Conservation (phyloP, 768 basidiomycete genomes). For the Mycena venus region DNA sequence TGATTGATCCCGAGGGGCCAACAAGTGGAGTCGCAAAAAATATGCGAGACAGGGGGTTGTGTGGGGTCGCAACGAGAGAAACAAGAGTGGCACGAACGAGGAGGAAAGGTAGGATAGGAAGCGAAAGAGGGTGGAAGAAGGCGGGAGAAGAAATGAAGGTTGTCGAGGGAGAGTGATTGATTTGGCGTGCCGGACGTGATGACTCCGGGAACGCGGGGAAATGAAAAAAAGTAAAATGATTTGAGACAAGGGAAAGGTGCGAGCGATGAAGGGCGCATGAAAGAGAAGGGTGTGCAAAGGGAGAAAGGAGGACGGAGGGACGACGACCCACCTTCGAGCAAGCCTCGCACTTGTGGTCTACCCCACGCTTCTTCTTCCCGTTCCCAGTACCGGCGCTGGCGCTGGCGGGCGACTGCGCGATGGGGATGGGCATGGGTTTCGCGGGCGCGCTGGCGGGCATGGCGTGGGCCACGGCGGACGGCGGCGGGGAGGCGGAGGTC, state of each 20-base stretch:
- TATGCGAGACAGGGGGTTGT: too few species aligned
- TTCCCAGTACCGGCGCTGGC: slow-evolving; percentile 24
- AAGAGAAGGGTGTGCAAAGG: background rate
- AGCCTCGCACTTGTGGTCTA: slow-evolving; percentile 92
- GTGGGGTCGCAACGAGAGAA: too few species aligned
- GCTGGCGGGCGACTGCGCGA: slow-evolving; percentile 43
- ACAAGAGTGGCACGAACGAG: too few species aligned
- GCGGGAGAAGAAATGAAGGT: background rate
- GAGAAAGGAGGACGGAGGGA: background rate
- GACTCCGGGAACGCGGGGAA: too few species aligned
- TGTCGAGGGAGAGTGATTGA: too few species aligned
- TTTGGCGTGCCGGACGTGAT: too few species aligned
- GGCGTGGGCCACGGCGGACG: background rate
- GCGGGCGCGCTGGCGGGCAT: slow-evolving; percentile 38
- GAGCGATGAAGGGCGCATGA: background rate
- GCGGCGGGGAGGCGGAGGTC: slow-evolving; percentile 32
- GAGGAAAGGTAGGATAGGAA: too few species aligned
- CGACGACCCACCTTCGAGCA: slow-evolving; percentile 84
- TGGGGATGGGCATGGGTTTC: slow-evolving; percentile 52
- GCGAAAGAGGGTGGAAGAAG: too few species aligned
- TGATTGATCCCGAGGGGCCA: too few species aligned
- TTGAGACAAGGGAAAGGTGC: too few species aligned
- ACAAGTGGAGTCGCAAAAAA: too few species aligned
- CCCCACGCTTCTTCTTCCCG: slow-evolving; percentile 78
- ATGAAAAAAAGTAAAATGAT: background rate